Base-by-base conservation (phyloP, 495 filamentous ascomycete species). In the Penicillium chermesinum region DNA sequence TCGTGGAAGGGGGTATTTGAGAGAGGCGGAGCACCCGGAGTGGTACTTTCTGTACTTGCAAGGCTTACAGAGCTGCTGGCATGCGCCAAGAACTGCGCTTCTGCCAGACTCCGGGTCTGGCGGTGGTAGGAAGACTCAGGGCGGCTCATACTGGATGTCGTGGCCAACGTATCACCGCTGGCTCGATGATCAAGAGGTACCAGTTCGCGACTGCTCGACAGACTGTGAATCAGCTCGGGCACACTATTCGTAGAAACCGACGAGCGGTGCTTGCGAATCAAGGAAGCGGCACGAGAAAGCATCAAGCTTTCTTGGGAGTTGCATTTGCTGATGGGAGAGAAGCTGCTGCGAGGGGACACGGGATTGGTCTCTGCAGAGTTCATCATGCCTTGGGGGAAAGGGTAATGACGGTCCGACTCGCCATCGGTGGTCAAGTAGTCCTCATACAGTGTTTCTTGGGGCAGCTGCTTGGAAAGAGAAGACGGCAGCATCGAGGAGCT, bases 241-340 rank as follows among this genome's bases (percentile, higher is more conserved):
- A 82, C 63, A 46, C 78, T 80, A 22, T 63, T 68, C n/a, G 74
- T 67, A 0, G 80, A 84, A 18, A 74, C 70, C 0, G 75, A 73
- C 8, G 78, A 82, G 49, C 77, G 78, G 52, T 73, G 74, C 44
- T 75, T 75, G 25, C 76, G 75, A 15, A 70, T 67, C 42, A 76
- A 69, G 7, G 75, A 75, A 20, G 72, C 64, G 9, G 66, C 64
- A 43, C 74, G 63, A 12, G 73, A 78, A 46, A 75, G 55, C 37
- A 78, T 71, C 30, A 80, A 63, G 55, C 77, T 81, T 51, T 80
- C 79, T 42, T 80, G 73, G 20, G 78, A 81, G 54, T 74, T 78
- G 51, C 72, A 76, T 44, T 79, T 81, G 70, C 78, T 82, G 38
- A 79, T 76, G 5, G 71, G 77, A 3, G 78, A 76, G 44, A 71